These are phyloP conservation scores for Candida buenavistaensis DNA, from an alignment of 1,139 yeast species.

Conservation along the genomic window DNA sequence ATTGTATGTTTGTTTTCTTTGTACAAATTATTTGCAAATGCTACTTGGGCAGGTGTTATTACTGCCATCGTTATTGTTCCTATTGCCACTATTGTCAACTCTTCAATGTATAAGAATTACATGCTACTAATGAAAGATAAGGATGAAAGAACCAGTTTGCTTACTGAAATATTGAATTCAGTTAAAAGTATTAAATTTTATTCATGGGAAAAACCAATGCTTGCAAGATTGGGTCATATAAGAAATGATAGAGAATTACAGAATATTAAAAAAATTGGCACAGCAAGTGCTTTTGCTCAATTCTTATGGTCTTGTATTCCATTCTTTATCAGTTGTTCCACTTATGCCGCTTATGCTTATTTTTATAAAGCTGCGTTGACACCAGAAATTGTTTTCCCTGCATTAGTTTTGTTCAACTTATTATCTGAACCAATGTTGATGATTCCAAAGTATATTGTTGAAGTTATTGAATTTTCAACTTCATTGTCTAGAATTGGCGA, in stretches of 20 bases:
- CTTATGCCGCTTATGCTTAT: conserved; percentile 28
- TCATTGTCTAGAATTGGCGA: conserved; percentile 34
- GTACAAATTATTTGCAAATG: conserved; percentile 30
- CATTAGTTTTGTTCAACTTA: conserved; percentile 36
- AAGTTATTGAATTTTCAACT: conserved; percentile 32
- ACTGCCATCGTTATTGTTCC: conserved; percentile 37
- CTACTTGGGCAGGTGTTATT: conserved; percentile 37
- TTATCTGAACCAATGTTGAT: conserved; percentile 36
- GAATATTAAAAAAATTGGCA: conserved; percentile 30
- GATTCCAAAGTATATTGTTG: conserved; percentile 32
- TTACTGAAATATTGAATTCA: conserved; percentile 40
- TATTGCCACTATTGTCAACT: conserved; percentile 29
- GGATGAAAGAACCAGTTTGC: conserved; percentile 38
- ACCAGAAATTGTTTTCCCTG: conserved; percentile 42
- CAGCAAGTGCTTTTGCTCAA: conserved; percentile 29
- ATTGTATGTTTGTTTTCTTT: conserved; percentile 28
- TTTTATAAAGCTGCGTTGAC: conserved; percentile 27
- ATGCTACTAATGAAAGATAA: conserved; percentile 28
- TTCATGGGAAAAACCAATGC: conserved; percentile 44
- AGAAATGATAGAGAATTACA: conserved; percentile 39
- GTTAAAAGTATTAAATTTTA: conserved; percentile 42
- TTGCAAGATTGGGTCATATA: conserved; percentile 30
- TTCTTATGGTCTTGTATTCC: conserved; percentile 43
- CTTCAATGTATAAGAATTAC: conserved; percentile 27
- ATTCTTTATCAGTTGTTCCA: conserved; percentile 34